Percentiles rank a stretch among this genome's conserved stretches.
These are phyloP conservation scores for Phytophthora ohioensis DNA, from an alignment of 352 stramenopile genomes.

Conservation along the genomic window DNA sequence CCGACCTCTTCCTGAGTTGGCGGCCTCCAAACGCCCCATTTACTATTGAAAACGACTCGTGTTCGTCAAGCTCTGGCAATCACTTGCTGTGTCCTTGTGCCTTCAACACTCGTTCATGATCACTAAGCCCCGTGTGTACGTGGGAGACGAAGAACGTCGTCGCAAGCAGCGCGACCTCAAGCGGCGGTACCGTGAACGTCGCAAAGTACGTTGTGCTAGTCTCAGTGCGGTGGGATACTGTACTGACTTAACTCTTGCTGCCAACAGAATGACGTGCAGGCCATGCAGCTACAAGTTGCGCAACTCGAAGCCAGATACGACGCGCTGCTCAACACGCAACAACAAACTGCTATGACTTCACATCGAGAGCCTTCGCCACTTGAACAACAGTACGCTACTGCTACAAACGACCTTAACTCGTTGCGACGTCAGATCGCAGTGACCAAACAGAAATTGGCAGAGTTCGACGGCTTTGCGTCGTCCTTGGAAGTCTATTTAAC, in stretches of 20 bases:
- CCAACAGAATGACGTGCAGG: constrained; percentile 47
- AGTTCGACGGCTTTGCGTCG: constrained; percentile 53
- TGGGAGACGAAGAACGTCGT: constrained; percentile 41
- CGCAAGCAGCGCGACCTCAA: constrained; percentile 55
- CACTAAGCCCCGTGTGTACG: constrained; percentile 33
- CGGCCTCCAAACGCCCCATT: background rate
- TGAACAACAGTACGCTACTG: constrained; percentile 42
- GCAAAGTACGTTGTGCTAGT: constrained; percentile 36
- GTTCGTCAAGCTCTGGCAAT: constrained; percentile 37
- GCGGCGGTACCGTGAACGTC: constrained; percentile 44
- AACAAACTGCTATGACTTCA: constrained; percentile 27
- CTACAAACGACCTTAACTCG: constrained; percentile 41
- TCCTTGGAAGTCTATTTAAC: constrained; percentile 48
- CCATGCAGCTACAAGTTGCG: constrained; percentile 51
- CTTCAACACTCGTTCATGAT: constrained; percentile 36
- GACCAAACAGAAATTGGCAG: constrained; percentile 46
- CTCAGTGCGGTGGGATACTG: constrained; percentile 7
- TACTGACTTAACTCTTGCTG: constrained; percentile 13
- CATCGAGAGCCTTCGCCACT: constrained; percentile 25
- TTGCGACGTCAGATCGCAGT: constrained; percentile 45
- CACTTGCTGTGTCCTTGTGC: constrained; percentile 37
- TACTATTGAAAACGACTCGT: constrained; percentile 30
- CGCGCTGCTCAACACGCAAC: constrained; percentile 34
- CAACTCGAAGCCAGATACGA: constrained; percentile 49
- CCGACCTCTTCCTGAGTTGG: constrained; percentile 15